These are phyloP conservation scores for Hymenoscyphus albidus DNA, from an alignment of 2,329 filamentous ascomycete species.

Conservation along the genomic window DNA sequence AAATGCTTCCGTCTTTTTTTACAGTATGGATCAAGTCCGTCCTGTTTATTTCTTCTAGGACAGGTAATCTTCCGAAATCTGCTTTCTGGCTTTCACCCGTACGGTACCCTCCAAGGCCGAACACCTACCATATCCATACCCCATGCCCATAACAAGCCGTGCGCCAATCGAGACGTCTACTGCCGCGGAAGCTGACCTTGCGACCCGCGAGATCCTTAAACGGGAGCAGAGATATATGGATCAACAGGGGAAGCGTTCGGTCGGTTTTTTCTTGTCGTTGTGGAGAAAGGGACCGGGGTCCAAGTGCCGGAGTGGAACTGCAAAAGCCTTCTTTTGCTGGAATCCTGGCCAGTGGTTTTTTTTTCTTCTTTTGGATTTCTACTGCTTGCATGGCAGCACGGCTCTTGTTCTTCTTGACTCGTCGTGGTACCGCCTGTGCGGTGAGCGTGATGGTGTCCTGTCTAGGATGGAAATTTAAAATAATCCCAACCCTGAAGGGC, in stretches of 20 bases:
- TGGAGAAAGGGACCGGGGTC: neutral
- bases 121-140: no score
- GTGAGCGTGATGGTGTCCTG: neutral
- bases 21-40: no score
- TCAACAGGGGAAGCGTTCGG: neutral
- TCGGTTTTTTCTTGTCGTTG: neutral
- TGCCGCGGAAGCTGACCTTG: slow-evolving; percentile 8
- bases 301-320: neutral
- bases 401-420: neutral
- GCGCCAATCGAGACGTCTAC: slow-evolving; percentile 6
- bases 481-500: neutral
- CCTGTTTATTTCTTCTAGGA: neutral
- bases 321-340: no score
- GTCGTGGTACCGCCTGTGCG: neutral
- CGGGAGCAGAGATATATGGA: neutral
- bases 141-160: neutral
- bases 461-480: neutral
- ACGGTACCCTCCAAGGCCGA: neutral
- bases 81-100: neutral
- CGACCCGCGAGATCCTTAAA: slow-evolving; percentile 7
- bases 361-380: no score
- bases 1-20: no score
- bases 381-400: no score
- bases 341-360: no score
- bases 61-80: neutral